Conservation (phyloP, 2,329 filamentous ascomycete species). For the Microcera coccophila region DNA sequence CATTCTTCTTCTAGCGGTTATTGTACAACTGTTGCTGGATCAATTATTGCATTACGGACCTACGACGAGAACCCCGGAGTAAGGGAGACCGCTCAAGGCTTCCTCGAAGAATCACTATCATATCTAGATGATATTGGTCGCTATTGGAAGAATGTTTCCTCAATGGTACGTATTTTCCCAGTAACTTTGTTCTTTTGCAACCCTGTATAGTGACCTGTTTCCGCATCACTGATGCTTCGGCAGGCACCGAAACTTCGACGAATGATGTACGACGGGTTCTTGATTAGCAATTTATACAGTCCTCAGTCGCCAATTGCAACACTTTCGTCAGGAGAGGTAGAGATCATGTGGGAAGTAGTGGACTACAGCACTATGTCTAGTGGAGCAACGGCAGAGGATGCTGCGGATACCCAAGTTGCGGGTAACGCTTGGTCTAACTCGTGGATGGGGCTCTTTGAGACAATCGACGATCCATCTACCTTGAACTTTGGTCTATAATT, state of each 20-base stretch:
- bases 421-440: neutral
- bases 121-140: neutral
- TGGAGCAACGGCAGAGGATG: neutral
- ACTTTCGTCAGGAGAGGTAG: neutral
- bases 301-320: neutral
- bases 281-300: neutral
- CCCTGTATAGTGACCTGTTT: no score
- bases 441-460: neutral
- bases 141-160: neutral
- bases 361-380: neutral
- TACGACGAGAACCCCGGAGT: neutral
- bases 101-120: neutral
- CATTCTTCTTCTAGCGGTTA: neutral
- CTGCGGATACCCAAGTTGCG: neutral
- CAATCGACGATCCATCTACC: neutral
- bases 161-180: neutral
- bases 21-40: neutral
- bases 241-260: neutral
- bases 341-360: neutral
- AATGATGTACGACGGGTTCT: neutral
- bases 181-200: neutral
- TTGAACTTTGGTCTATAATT: neutral
- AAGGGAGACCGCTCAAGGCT: neutral
- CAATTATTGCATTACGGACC: neutral
- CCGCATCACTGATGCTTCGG: neutral